A percentile compares a stretch with the other conserved stretches of the same genome.
Evolutionary conservation across 2,329 filamentous ascomycete genomes (phyloP).

Genomic region (Diplodia mutila): DNA sequence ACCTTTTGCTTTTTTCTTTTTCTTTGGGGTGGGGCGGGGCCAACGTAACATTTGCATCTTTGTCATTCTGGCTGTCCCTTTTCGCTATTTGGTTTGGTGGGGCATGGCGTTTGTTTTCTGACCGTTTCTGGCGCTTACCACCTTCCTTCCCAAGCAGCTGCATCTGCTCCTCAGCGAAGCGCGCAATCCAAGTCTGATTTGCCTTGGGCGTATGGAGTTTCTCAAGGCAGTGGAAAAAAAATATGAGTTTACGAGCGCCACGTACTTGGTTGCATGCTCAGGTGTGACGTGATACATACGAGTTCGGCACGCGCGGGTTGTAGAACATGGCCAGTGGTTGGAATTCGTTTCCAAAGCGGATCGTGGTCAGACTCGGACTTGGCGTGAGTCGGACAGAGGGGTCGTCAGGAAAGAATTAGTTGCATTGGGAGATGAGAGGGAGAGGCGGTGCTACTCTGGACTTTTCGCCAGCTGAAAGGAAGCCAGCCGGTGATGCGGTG

Average conservation of each 20-base stretch:
- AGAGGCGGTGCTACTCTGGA: neutral
- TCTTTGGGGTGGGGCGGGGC: neutral
- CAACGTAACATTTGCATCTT: conserved; percentile 2
- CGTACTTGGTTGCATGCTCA: neutral
- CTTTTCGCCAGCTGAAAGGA: neutral
- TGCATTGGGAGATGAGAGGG: neutral
- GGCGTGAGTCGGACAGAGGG: neutral
- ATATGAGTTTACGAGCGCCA: neutral
- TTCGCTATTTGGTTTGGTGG: neutral
- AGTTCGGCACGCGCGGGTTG: neutral
- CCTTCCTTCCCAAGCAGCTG: neutral
- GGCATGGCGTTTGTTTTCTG: neutral
- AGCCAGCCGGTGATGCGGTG: neutral
- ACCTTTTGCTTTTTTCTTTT: neutral
- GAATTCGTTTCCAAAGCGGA: neutral
- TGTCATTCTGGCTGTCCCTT: conserved; percentile 4
- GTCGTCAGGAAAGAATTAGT: too few species aligned
- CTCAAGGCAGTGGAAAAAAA: neutral
- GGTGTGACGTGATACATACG: neutral
- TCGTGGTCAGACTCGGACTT: neutral
- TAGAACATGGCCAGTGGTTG: neutral
- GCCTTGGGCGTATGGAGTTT: too few species aligned
- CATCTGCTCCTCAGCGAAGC: neutral
- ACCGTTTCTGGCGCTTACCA: neutral
- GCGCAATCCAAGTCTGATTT: conserved; percentile 1